Evolutionary conservation across 768 basidiomycete species (phyloP), one percentile per base, ranked within the genome.

Genomic region (Tricholoma bakamatsutake): DNA sequence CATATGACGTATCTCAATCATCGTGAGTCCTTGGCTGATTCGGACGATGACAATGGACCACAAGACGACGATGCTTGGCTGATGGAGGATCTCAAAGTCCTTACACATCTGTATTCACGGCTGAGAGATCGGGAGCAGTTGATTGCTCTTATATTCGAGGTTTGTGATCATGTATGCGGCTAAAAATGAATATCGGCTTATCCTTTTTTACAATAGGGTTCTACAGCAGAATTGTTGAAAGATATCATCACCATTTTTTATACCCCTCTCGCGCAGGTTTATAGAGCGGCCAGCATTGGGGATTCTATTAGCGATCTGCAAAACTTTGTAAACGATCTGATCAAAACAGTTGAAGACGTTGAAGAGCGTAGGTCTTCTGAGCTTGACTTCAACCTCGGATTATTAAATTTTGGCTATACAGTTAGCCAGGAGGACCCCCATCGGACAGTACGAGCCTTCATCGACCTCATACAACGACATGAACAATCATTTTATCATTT

Each of bases 221-320:
- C 87, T 45, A 98, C 97, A 0, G 86, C 96, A 2, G 97, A 98
- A 33, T 76, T 99, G 24, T 75, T 99, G 64, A 98, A 95, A 70
- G 97, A 99, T 68, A 98, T 99, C 57, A 93, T 99, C 63, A 98
- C 97, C 17, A 98, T 99, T 56, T 99, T 99, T 71, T 99, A 99
- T 69, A 74, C 94, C 0, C 97, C 97, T 2, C 75, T 99, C 24
- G 97, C 97, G 2, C 92, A 96, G 66, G 97, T 98, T 1, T 99
- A 98, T 73, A 85, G 90, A 63, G 97, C 97, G 9, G 97, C 97
- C 5, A 97, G 90, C 67, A 98, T 99, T 53, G 88, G 90, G 10
- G 96, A 98, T 67, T 98, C 95, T 1, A 67, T 99, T 0, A 77
- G 83, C 30, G 97, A 98, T 67, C 64, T 98, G 49, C 97, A 98